These are phyloP conservation scores for Trichoderma atrobrunneum DNA, from an alignment of 2,329 filamentous ascomycete species.

Conservation along the genomic window DNA sequence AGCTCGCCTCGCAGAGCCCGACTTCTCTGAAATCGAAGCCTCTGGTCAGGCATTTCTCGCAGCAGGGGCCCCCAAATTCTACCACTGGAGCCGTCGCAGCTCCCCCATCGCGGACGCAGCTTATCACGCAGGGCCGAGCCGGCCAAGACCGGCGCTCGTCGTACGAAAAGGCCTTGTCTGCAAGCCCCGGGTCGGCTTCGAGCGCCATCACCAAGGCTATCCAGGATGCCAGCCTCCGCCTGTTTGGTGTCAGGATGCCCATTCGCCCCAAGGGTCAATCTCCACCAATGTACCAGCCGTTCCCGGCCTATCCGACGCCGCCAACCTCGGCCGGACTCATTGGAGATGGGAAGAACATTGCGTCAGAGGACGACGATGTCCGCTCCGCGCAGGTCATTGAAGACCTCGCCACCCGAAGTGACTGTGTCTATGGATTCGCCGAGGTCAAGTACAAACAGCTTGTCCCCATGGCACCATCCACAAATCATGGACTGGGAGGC, in stretches of 20 bases:
- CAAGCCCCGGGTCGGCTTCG: slow-evolving; percentile 68
- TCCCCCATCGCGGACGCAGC: slow-evolving; percentile 67
- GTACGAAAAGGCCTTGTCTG: slow-evolving; percentile 73
- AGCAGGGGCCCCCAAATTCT: slow-evolving; percentile 68
- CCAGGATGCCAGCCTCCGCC: slow-evolving; percentile 78
- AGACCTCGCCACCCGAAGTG: slow-evolving; percentile 86
- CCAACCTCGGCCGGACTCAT: slow-evolving; percentile 60
- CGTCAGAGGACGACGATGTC: slow-evolving; percentile 71
- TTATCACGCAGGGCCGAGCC: slow-evolving; percentile 66
- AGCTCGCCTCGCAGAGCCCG: slow-evolving; percentile 48
- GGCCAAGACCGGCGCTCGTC: slow-evolving; percentile 75
- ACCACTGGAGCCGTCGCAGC: slow-evolving; percentile 66
- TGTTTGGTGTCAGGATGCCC: slow-evolving; percentile 70
- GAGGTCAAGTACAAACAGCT: slow-evolving; percentile 98
- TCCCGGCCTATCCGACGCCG: slow-evolving; percentile 77
- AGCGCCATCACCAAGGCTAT: slow-evolving; percentile 94
- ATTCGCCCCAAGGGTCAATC: slow-evolving; percentile 65
- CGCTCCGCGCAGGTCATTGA: slow-evolving; percentile 79
- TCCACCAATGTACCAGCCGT: slow-evolving; percentile 76
- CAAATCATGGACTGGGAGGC: slow-evolving; percentile 67
- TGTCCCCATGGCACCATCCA: slow-evolving; percentile 80
- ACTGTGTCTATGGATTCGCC: slow-evolving; percentile 95
- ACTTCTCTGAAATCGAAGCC: slow-evolving; percentile 56
- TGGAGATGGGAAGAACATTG: slow-evolving; percentile 57
- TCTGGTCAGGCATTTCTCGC: slow-evolving; percentile 73